These are phyloP conservation scores for Leccinum angustisporum DNA, from an alignment of 1,284 basidiomycete genomes.

Conservation along the genomic window DNA sequence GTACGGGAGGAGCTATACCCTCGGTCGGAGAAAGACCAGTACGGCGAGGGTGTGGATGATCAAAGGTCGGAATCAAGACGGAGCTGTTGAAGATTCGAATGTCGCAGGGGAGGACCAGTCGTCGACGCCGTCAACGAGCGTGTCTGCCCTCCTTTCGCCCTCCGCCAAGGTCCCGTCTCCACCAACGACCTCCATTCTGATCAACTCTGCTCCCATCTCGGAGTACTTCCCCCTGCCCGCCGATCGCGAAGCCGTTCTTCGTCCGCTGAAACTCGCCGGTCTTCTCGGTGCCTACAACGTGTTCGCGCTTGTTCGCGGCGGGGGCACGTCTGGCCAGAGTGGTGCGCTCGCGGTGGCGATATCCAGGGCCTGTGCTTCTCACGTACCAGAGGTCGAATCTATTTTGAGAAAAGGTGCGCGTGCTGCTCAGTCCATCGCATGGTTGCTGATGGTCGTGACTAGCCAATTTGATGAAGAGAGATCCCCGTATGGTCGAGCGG, in stretches of 20 bases:
- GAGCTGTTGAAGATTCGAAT: background rate
- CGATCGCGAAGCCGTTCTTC: constrained; percentile 80
- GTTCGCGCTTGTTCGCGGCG: constrained; percentile 86
- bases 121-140: constrained; percentile 6
- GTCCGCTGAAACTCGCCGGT: constrained; percentile 83
- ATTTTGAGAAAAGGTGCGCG: constrained; percentile 72
- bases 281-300: constrained; percentile 92
- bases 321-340: constrained; percentile 88
- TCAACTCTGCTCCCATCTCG: constrained; percentile 82
- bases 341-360: constrained; percentile 87
- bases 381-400: constrained; percentile 62
- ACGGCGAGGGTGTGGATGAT: constrained; percentile 93
- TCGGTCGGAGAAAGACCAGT: constrained; percentile 85
- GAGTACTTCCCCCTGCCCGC: constrained; percentile 77
- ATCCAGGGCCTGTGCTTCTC: constrained; percentile 76
- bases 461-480: constrained; percentile 88
- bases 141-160: constrained; percentile 24
- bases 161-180: constrained; percentile 30
- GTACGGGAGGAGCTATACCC: constrained; percentile 77
- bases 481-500: constrained; percentile 96
- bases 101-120: background rate
- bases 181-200: constrained; percentile 59
- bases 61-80: constrained; percentile 49
- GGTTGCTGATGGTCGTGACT: constrained; percentile 10
- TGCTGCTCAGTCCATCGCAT: background rate